Evolutionary conservation across 306 rosid genomes (phyloP).

Genomic region (Calophaca sinica): DNA sequence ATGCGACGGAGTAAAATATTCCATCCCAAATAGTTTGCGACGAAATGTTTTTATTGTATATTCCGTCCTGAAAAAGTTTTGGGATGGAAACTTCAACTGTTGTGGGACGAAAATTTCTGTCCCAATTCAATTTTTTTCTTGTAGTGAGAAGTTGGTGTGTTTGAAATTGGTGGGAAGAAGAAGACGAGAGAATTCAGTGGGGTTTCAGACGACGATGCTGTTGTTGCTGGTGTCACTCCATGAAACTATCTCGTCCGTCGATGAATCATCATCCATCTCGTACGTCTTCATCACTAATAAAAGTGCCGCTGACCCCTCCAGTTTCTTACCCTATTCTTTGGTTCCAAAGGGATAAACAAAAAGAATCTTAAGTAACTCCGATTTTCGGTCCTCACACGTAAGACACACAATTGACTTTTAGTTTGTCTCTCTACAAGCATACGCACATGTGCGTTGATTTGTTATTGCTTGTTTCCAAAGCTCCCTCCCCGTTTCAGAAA

Average conservation of each 20-base stretch:
- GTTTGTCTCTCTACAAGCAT: no score
- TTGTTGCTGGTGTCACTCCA: constrained; percentile 66
- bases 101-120: no score
- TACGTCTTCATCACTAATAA: constrained; percentile 75
- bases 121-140: no score
- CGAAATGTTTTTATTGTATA: no score
- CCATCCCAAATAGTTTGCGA: no score
- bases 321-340: background rate
- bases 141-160: constrained; percentile 93
- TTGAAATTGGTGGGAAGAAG: constrained; percentile 83
- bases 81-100: no score
- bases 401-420: no score
- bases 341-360: background rate
- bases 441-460: no score
- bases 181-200: constrained; percentile 78
- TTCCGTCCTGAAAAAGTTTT: no score
- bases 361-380: background rate
- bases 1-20: no score
- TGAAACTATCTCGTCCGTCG: constrained; percentile 78
- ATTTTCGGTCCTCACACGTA: background rate
- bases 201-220: constrained; percentile 90
- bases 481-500: no score
- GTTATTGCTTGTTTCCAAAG: no score
- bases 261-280: constrained; percentile 86
- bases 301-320: constrained; percentile 59